Base-by-base conservation (phyloP, 2,329 filamentous ascomycete genomes). In the Aureobasidium sp. region DNA sequence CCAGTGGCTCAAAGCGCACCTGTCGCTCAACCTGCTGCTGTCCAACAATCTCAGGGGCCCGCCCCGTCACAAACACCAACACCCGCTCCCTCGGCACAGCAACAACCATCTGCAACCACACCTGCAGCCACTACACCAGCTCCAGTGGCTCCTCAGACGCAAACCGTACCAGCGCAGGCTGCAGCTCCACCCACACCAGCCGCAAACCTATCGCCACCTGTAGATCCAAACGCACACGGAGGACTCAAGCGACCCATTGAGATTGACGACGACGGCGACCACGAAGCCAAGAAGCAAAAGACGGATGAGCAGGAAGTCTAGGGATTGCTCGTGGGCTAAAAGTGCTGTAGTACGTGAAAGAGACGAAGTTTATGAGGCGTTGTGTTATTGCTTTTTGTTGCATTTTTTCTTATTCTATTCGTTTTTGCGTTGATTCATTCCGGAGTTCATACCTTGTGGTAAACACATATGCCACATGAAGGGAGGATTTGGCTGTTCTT, bases 261-360 rank as follows among this genome's bases (percentile, higher is more conserved):
- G 36, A 49, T 63, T 31, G 64, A 63, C 12, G 62, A 64, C 9
- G 64, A 53, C 25, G 41, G 47, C 12, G 62, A 64, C 17, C 59
- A 51, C 14, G 62, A 65, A 25, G 60, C 63, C 15, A 65, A 65
- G 57, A 64, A 62, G 27, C 27, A 49, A 22, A 65, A 65, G 57
- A 48, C 55, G 3, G 62, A 63, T 14, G 53, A 31, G 11, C 47
- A 49, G 15, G 8, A 42, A 39, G 44, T 20, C 1, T 29, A 14
- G 31, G 11, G 17, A 25, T 8, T 14, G 7, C 25, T 27, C 27
- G 22, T 5, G 31, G 5, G 3, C 22, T 1, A 1, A 8, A 34
- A 34, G 45, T 11, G n/a, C 22, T 25, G 2, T 3, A 25, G 22
- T 25, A 25, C 22, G 25, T 14, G 49, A 4, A 12, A 8, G 31